Conservation (phyloP, 768 basidiomycete genomes). For the Lentinus brumalis region DNA sequence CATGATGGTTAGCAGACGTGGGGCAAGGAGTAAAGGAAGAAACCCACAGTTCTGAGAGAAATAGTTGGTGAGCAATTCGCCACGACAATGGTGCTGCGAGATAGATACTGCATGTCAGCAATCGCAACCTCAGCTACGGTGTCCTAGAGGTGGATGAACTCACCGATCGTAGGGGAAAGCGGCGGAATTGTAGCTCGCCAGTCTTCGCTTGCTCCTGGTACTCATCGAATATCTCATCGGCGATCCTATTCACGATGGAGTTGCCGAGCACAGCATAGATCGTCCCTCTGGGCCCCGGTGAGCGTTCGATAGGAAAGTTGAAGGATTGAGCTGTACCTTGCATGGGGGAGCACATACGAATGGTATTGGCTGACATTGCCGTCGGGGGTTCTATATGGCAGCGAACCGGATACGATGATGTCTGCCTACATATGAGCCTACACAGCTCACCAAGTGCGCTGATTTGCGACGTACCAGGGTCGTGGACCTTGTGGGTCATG, state of each 20-base stretch:
- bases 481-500: not conserved
- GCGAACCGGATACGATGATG: slow-evolving; percentile 11
- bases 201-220: slow-evolving; percentile 68
- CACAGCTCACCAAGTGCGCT: not conserved
- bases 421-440: slow-evolving; percentile 7
- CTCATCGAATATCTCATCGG: slow-evolving; percentile 58
- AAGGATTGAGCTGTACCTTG: slow-evolving; percentile 11
- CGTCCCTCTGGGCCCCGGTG: slow-evolving; percentile 46
- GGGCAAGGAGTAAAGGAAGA: not conserved
- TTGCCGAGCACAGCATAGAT: slow-evolving; percentile 57
- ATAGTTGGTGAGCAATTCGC: slow-evolving; percentile 72
- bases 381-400: slow-evolving; percentile 4
- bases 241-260: slow-evolving; percentile 41
- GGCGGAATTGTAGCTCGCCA: slow-evolving; percentile 60
- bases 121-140: too few species aligned
- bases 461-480: not conserved
- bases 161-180: slow-evolving; percentile 73
- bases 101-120: not conserved
- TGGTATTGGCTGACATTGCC: slow-evolving; percentile 35
- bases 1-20: slow-evolving; percentile 3
- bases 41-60: slow-evolving; percentile 75
- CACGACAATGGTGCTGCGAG: slow-evolving; percentile 74
- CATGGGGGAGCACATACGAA: slow-evolving; percentile 42
- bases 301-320: not conserved
- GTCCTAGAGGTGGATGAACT: slow-evolving; percentile 24